Conservation (phyloP, 768 basidiomycete species). For the Calocera cornea region DNA sequence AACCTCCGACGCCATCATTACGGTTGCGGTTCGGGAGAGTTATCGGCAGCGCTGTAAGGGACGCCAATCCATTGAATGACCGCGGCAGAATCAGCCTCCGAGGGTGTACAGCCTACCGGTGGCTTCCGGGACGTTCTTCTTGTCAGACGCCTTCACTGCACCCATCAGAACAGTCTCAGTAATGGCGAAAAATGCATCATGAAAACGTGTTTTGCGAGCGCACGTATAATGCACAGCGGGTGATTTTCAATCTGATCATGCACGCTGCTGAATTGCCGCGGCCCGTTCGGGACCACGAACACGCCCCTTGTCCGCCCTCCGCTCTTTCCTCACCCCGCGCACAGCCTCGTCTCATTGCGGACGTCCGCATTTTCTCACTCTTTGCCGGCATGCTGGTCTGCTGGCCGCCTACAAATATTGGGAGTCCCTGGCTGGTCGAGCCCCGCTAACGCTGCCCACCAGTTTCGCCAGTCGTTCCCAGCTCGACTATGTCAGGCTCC, state of each 20-base stretch:
- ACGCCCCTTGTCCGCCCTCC: background rate
- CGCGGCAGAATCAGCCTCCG: slow-evolving; percentile 2
- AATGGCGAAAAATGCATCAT: slow-evolving; percentile 1
- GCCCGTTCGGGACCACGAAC: background rate
- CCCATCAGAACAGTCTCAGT: background rate
- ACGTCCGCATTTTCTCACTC: background rate
- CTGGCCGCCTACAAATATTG: slow-evolving; percentile 6
- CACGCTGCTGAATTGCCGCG: background rate
- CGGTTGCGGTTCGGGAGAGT: background rate
- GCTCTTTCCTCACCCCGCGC: background rate
- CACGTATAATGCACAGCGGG: background rate
- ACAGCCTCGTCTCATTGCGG: background rate
- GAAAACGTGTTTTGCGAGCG: slow-evolving; percentile 3
- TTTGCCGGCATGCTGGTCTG: background rate
- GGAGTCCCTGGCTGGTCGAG: background rate
- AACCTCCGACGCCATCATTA: background rate
- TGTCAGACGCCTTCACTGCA: background rate
- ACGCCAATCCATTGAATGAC: background rate
- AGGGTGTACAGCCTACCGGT: slow-evolving; percentile 3
- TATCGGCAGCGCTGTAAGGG: background rate
- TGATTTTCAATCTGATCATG: slow-evolving; percentile 2
- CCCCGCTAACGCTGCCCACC: background rate
- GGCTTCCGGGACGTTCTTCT: background rate
- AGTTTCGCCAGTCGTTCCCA: background rate
- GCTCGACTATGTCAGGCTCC: background rate